Conservation (phyloP, 73 alveolate genomes). For the Paramecium biaurelia region DNA sequence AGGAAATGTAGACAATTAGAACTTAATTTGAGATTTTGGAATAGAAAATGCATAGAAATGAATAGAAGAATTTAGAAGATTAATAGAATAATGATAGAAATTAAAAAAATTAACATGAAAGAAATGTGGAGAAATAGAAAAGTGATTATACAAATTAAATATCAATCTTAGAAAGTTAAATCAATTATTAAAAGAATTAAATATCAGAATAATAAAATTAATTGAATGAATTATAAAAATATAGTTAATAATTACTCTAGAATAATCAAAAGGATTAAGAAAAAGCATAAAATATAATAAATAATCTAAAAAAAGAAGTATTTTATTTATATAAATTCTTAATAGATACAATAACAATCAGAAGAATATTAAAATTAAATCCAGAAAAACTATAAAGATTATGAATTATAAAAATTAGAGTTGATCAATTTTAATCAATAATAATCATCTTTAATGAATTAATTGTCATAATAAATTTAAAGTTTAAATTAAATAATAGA, state of each 20-base stretch:
- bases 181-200: not conserved
- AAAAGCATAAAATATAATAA: not conserved
- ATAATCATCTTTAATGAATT: not conserved
- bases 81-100: not conserved
- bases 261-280: not conserved
- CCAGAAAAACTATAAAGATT: not conserved
- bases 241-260: not conserved
- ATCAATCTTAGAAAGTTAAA: not conserved
- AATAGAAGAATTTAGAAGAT: not conserved
- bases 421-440: not conserved
- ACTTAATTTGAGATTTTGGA: not conserved
- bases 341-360: not conserved
- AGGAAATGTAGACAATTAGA: not conserved
- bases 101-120: not conserved
- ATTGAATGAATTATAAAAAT: not conserved
- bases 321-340: not conserved
- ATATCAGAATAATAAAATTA: not conserved
- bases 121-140: not conserved
- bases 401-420: not conserved
- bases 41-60: conserved; percentile 12
- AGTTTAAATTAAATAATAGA: not conserved
- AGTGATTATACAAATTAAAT: not conserved
- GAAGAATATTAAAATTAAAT: not conserved
- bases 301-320: not conserved
- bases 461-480: not conserved